Percentiles rank a stretch among this genome's conserved stretches.
Conservation (phyloP, 352 stramenopile genomes). For the Pythium dissotocum region DNA sequence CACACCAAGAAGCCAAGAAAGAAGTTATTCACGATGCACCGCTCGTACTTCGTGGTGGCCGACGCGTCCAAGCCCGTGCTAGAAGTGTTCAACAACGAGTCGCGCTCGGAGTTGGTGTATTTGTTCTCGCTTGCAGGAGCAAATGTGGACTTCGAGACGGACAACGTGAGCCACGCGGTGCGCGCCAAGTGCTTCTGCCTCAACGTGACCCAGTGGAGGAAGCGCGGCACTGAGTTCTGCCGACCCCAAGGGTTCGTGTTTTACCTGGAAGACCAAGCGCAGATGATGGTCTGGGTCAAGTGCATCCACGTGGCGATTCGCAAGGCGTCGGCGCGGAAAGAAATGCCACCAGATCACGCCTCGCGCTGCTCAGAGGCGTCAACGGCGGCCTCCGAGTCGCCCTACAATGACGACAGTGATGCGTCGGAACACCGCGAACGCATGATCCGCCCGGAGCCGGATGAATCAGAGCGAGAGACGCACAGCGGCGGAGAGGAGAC, state of each 20-base stretch:
- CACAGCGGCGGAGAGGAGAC: not conserved
- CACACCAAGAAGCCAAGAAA: slow-evolving; percentile 65
- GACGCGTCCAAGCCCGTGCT: slow-evolving; percentile 55
- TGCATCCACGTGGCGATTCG: slow-evolving; percentile 76
- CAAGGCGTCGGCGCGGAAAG: slow-evolving; percentile 28
- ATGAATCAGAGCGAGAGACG: slow-evolving; percentile 16
- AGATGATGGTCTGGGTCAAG: slow-evolving; percentile 75
- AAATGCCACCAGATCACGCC: slow-evolving; percentile 35
- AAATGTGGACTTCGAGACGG: slow-evolving; percentile 63
- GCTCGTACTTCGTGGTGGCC: slow-evolving; percentile 51
- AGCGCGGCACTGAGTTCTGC: slow-evolving; percentile 59
- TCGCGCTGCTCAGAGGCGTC: slow-evolving; percentile 37
- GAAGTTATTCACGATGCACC: slow-evolving; percentile 51
- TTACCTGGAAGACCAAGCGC: slow-evolving; percentile 67
- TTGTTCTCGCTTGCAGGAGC: slow-evolving; percentile 59
- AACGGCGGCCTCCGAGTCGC: slow-evolving; percentile 10
- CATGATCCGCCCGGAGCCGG: not conserved
- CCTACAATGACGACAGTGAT: slow-evolving; percentile 18
- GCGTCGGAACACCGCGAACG: slow-evolving; percentile 19
- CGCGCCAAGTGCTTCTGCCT: slow-evolving; percentile 81
- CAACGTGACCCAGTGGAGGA: slow-evolving; percentile 71
- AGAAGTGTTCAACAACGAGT: slow-evolving; percentile 65
- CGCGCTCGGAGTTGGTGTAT: slow-evolving; percentile 53
- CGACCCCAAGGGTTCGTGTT: slow-evolving; percentile 69
- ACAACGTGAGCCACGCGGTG: slow-evolving; percentile 59